A percentile compares a stretch with the other conserved stretches of the same genome.
These are phyloP conservation scores for Breynia disticha DNA, from an alignment of 441 rosid species.

Conservation along the genomic window DNA sequence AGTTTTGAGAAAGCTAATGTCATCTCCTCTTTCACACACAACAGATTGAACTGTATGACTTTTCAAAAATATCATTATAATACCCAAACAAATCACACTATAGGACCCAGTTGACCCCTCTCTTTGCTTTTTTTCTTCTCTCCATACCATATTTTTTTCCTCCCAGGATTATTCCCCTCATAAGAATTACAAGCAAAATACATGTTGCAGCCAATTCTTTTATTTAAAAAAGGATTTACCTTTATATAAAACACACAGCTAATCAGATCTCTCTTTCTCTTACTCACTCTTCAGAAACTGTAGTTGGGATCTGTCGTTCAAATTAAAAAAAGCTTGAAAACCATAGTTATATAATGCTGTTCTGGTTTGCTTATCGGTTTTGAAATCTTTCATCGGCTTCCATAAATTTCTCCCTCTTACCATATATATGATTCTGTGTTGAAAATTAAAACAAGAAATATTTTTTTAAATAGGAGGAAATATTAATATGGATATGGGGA, in stretches of 20 bases:
- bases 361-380: no score
- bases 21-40: constrained; percentile 7
- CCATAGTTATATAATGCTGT: no score
- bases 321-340: no score
- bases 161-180: neutral
- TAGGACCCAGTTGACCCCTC: constrained; percentile 20
- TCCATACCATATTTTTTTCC: neutral
- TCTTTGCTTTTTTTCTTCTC: neutral
- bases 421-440: no score
- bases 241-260: neutral
- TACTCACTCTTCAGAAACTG: constrained; percentile 3
- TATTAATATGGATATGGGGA: neutral
- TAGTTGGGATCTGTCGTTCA: constrained; percentile 25
- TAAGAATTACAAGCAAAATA: neutral
- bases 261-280: constrained; percentile 10
- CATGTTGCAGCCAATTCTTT: no score
- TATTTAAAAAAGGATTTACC: neutral
- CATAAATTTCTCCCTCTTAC: no score
- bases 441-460: no score
- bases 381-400: no score
- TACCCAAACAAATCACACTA: constrained; percentile 11
- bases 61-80: neutral
- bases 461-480: constrained; percentile 1
- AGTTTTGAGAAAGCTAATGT: constrained; percentile 13
- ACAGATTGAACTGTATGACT: constrained; percentile 1